Percentiles rank a stretch among this genome's conserved stretches.
phyloP scores from a whole-genome alignment of 176 grass and related monocot species.

The Ensete ventricosum region DNA sequence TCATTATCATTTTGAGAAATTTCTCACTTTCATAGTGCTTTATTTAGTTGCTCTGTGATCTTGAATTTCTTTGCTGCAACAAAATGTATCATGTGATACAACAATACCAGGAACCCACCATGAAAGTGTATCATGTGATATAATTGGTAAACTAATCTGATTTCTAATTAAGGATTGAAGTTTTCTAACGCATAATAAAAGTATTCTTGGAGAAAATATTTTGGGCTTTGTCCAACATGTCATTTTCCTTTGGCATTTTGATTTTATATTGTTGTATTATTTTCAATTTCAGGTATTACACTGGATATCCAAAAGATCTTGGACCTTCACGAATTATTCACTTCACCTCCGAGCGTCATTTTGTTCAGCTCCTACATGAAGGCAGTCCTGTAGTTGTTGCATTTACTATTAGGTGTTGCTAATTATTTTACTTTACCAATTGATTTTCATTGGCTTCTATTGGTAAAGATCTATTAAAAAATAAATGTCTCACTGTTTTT shows the following conservation, averaged over 20 bases:
- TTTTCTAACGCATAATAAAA: neutral
- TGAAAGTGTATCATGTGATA: too few species aligned
- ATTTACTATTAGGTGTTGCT: slow-evolving; percentile 79
- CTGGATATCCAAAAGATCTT: slow-evolving; percentile 87
- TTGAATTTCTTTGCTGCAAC: too few species aligned
- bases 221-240: neutral
- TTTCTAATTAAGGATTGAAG: neutral
- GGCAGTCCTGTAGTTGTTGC: slow-evolving; percentile 80
- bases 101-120: too few species aligned
- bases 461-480: neutral
- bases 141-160: neutral
- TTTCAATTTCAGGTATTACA: slow-evolving; percentile 61
- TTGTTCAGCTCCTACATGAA: slow-evolving; percentile 76
- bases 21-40: too few species aligned
- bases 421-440: neutral
- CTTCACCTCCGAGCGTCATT: slow-evolving; percentile 78
- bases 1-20: too few species aligned
- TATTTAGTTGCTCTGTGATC: too few species aligned
- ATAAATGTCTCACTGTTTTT: neutral
- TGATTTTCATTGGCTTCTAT: neutral
- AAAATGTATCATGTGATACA: too few species aligned
- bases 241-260: neutral
- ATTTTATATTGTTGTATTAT: neutral
- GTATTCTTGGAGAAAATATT: neutral
- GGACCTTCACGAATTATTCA: slow-evolving; percentile 71